Evolutionary conservation across 331 rosid genomes (phyloP).

Genomic region (Cydonia oblonga): DNA sequence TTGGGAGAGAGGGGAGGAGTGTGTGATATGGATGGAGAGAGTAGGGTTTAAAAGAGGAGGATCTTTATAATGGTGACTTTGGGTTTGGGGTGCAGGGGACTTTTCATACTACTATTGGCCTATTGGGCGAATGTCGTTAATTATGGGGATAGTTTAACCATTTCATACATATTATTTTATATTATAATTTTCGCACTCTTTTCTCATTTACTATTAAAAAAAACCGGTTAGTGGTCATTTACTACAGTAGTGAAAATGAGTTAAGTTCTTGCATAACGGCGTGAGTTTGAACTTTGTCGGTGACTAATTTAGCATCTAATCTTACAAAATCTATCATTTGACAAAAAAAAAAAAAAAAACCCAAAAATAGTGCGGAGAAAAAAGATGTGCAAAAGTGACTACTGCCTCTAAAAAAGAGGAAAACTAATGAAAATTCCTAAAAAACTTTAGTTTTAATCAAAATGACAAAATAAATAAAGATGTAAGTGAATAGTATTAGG

Average conservation of each 20-base stretch:
- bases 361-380: no score
- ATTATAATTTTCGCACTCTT: background rate
- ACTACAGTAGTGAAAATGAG: no score
- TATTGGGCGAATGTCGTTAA: background rate
- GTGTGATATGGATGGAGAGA: background rate
- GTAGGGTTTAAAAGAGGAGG: background rate
- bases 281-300: accelerated
- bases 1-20: background rate
- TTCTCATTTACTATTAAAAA: background rate
- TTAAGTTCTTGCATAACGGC: accelerated
- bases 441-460: no score
- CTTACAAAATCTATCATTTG: no score
- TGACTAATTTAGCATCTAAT: no score
- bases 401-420: no score
- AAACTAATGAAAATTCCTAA: no score
- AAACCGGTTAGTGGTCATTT: accelerated
- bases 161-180: background rate
- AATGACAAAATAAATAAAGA: no score
- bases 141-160: background rate
- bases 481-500: no score
- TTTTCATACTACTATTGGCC: background rate
- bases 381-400: no score
- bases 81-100: background rate
- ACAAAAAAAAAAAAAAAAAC: no score
- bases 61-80: conserved; percentile 15